These are phyloP conservation scores for Phytophthora cactorum DNA, from an alignment of 352 stramenopile species.

Conservation along the genomic window DNA sequence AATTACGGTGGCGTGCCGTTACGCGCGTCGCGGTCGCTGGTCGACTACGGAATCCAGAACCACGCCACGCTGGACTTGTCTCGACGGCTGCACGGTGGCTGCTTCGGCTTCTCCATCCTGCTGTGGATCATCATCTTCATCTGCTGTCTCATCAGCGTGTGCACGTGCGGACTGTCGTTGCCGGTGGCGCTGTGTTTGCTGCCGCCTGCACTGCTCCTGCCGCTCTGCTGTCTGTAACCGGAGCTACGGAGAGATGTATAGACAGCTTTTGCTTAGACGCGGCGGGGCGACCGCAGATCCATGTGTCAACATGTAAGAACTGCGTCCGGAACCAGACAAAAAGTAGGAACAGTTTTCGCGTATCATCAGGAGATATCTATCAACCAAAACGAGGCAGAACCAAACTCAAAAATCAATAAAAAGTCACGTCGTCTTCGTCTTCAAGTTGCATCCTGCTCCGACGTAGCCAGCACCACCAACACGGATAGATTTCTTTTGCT, in stretches of 20 bases:
- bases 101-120: constrained; percentile 77
- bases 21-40: constrained; percentile 46
- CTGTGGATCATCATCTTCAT: constrained; percentile 83
- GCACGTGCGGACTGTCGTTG: constrained; percentile 74
- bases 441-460: constrained; percentile 3
- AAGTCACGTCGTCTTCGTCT: constrained; percentile 27
- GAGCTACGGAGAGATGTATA: neutral
- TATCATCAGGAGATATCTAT: constrained; percentile 2
- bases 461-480: too few species aligned
- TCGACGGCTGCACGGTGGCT: constrained; percentile 58
- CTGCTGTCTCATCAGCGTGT: constrained; percentile 72
- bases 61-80: constrained; percentile 63
- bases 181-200: constrained; percentile 62
- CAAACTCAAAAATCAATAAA: constrained; percentile 24
- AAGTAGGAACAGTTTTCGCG: constrained; percentile 9
- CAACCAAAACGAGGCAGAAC: neutral
- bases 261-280: constrained; percentile 10
- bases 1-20: constrained; percentile 71
- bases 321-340: neutral
- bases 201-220: constrained; percentile 64
- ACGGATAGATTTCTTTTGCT: too few species aligned
- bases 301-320: constrained; percentile 3
- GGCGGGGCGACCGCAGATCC: too few species aligned
- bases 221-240: constrained; percentile 70
- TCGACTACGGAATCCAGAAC: constrained; percentile 76